These are phyloP conservation scores for Rauvolfia tetraphylla DNA, from an alignment of 257 asterid genomes.

Conservation along the genomic window DNA sequence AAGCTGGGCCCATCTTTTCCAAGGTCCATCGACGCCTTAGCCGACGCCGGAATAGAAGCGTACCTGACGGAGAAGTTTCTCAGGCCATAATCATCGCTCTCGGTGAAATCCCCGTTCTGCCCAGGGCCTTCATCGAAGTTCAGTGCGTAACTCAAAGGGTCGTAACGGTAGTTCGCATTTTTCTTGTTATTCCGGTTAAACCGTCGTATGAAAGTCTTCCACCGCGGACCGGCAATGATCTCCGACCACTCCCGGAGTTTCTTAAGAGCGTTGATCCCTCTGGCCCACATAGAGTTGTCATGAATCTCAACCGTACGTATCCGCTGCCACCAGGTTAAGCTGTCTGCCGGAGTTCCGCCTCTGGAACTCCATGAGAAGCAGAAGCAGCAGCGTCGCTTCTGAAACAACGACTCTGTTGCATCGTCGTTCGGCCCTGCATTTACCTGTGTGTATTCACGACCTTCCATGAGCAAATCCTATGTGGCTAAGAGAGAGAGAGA, in stretches of 20 bases:
- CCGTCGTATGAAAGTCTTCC: conserved; percentile 83
- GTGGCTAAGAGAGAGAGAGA: neutral
- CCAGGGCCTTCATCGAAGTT: conserved; percentile 80
- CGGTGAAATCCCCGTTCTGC: conserved; percentile 31
- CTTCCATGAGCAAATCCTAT: conserved; percentile 33
- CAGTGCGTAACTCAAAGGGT: conserved; percentile 69
- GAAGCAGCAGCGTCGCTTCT: conserved; percentile 48
- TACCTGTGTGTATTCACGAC: conserved; percentile 34
- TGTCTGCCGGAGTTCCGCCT: conserved; percentile 25
- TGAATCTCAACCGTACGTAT: conserved; percentile 25
- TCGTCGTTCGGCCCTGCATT: conserved; percentile 30
- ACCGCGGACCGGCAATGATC: conserved; percentile 78
- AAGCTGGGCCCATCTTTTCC: conserved; percentile 55
- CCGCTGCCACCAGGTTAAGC: conserved; percentile 52
- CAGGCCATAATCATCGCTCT: conserved; percentile 33
- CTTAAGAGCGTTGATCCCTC: conserved; percentile 54
- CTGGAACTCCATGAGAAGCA: conserved; percentile 43
- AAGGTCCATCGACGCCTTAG: conserved; percentile 52
- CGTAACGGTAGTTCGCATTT: conserved; percentile 55
- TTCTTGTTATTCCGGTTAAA: conserved; percentile 63
- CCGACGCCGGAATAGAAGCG: conserved; percentile 43
- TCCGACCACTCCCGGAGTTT: conserved; percentile 87
- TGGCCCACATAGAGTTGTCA: conserved; percentile 38
- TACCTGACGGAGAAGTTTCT: conserved; percentile 72
- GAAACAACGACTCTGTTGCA: conserved; percentile 33